Evolutionary conservation across 306 rosid genomes (phyloP).

Genomic region (Quercus cerris): DNA sequence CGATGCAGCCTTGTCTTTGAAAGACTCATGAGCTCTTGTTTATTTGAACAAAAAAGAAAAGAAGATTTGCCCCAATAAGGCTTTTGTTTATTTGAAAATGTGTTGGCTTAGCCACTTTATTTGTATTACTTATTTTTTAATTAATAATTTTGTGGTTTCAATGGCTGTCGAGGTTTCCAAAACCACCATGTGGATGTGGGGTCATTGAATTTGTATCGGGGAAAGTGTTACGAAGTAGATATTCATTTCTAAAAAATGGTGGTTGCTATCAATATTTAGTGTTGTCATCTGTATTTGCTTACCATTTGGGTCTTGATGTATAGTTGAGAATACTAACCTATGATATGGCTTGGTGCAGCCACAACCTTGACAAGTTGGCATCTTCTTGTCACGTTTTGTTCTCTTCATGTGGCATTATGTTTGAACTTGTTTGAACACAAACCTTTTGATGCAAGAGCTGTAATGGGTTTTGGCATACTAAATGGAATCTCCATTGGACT

Average conservation of each 20-base stretch:
- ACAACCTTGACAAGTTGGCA: slow-evolving; percentile 69
- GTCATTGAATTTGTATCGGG: not conserved
- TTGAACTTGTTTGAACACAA: slow-evolving; percentile 57
- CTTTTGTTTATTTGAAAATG: no score
- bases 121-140: no score
- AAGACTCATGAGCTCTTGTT: no score
- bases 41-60: no score
- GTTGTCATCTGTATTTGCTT: not conserved
- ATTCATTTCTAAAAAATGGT: not conserved
- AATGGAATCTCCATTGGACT: slow-evolving; percentile 66
- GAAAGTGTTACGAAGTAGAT: not conserved
- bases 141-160: not conserved
- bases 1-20: no score
- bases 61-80: no score
- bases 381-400: slow-evolving; percentile 58
- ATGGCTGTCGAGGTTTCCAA: not conserved
- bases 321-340: not conserved
- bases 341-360: slow-evolving; percentile 24
- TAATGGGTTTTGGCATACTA: slow-evolving; percentile 57
- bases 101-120: no score
- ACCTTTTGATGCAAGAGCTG: slow-evolving; percentile 56
- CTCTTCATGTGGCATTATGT: slow-evolving; percentile 56
- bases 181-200: not conserved
- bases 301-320: not conserved
- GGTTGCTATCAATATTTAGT: not conserved